phyloP scores from a whole-genome alignment of 1,139 yeast species.

The Starmera stellimalicola region DNA sequence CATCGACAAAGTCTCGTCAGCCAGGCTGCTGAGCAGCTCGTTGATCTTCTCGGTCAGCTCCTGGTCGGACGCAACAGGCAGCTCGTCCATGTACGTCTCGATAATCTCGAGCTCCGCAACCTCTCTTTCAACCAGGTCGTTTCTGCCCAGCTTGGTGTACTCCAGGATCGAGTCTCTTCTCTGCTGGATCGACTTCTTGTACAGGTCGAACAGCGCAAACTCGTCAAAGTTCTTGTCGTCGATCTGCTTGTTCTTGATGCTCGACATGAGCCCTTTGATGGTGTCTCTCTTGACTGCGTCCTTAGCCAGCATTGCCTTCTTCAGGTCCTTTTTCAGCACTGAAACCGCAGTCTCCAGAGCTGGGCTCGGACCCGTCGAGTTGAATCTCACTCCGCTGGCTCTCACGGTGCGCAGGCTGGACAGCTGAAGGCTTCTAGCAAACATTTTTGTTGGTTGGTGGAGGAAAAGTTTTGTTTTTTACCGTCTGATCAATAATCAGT shows the following conservation, averaged over 20 bases:
- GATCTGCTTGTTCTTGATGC: conserved; percentile 52
- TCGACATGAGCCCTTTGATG: conserved; percentile 44
- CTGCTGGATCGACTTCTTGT: conserved; percentile 41
- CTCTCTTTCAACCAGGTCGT: conserved; percentile 51
- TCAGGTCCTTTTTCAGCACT: conserved; percentile 36
- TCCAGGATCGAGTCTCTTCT: conserved; percentile 45
- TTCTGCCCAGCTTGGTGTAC: conserved; percentile 38
- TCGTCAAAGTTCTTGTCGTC: conserved; percentile 39
- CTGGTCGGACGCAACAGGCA: conserved; percentile 44
- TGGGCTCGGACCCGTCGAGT: conserved; percentile 13
- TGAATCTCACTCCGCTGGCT: conserved; percentile 19
- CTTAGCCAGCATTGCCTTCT: conserved; percentile 38
- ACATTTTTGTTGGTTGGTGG: too few relatives aligned
- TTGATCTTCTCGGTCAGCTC: conserved; percentile 36
- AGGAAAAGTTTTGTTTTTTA: too few relatives aligned
- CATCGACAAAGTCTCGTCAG: background rate
- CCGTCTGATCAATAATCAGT: too few relatives aligned
- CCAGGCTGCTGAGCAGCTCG: conserved; percentile 26
- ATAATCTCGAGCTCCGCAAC: conserved; percentile 38
- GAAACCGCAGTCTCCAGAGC: conserved; percentile 27
- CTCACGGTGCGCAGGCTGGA: too few relatives aligned
- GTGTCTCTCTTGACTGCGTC: conserved; percentile 41
- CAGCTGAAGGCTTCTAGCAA: too few relatives aligned
- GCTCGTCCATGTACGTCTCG: conserved; percentile 28
- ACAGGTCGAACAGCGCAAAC: conserved; percentile 36